These are phyloP conservation scores for Isatis tinctoria DNA, from an alignment of 345 rosid genomes.

Conservation along the genomic window DNA sequence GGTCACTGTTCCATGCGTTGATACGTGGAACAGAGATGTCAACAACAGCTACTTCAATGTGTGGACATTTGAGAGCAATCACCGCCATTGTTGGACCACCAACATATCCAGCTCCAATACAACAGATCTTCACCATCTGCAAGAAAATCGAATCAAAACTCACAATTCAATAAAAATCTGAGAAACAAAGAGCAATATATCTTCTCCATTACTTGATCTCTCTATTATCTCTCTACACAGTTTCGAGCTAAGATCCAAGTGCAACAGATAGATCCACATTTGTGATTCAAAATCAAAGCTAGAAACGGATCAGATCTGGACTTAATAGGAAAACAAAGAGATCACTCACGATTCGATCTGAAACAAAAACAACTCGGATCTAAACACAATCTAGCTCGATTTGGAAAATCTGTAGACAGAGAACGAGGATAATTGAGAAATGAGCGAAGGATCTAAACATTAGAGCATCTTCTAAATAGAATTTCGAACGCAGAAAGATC, in stretches of 20 bases:
- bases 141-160: neutral
- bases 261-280: neutral
- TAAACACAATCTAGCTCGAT: constrained; percentile 7
- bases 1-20: constrained; percentile 87
- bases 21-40: constrained; percentile 78
- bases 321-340: neutral
- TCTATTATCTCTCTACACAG: neutral
- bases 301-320: constrained; percentile 23
- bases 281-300: neutral
- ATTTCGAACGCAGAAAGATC: neutral
- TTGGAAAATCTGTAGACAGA: neutral
- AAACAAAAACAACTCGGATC: neutral
- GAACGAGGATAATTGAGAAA: neutral
- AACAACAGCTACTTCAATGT: constrained; percentile 80
- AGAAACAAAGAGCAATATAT: neutral
- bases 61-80: constrained; percentile 81
- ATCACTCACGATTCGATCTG: neutral
- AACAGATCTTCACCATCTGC: constrained; percentile 86
- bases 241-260: neutral
- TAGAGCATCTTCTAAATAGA: neutral
- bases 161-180: neutral
- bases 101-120: constrained; percentile 96
- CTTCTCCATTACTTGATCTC: neutral
- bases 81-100: constrained; percentile 98
- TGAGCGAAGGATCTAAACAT: constrained; percentile 7